Evolutionary conservation across 352 stramenopile species (phyloP), one percentile per base, ranked within the genome.

Genomic region (Phytophthora colocasiae): DNA sequence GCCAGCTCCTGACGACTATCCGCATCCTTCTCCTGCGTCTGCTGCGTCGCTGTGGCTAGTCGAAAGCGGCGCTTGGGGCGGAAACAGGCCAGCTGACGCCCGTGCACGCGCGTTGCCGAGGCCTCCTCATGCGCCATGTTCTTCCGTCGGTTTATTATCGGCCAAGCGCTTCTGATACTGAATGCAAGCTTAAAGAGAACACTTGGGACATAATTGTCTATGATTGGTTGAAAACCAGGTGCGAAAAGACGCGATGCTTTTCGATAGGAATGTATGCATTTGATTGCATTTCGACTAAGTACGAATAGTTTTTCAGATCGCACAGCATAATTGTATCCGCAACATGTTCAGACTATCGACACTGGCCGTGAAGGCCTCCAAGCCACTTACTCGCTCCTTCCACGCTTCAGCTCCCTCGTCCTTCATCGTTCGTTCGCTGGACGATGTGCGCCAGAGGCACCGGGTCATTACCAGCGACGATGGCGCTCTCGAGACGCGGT

Each of bases 21-120:
- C 38, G 46, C 36, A 7, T 24, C 40, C 0, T 46, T 41, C 6
- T 61, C 53, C 22, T 49, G 50, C 3, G 36, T 34, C 26, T 58
- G 38, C 19, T 50, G 12, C 19, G 48, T 36, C 9, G 49, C 58
- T 19, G 19, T 58, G 2, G 41, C 24, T 11, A 75, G 63, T 4
- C 67, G 57, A 47, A 90, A 93, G 17, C 85, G 82, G 47, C 79
- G 71, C n/a, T 66, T 77, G 12, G 85, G 77, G 0, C 82, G 82
- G 67, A 91, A 93, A 56, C 85, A 93, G 31, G 77, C 66, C 32
- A 93, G 71, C 1, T 82, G 77, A 39, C 63, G 56, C 6, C 85
- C 85, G 45, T 93, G 84, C 29, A 58, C 43, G 15, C 43, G 62
- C 6, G 48, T 27, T 36, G 53, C 49, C 29, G 46, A 55, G 19